A percentile compares a stretch with the other conserved stretches of the same genome.
These are phyloP conservation scores for Verbena officinalis DNA, from an alignment of 257 asterid species.

Conservation along the genomic window DNA sequence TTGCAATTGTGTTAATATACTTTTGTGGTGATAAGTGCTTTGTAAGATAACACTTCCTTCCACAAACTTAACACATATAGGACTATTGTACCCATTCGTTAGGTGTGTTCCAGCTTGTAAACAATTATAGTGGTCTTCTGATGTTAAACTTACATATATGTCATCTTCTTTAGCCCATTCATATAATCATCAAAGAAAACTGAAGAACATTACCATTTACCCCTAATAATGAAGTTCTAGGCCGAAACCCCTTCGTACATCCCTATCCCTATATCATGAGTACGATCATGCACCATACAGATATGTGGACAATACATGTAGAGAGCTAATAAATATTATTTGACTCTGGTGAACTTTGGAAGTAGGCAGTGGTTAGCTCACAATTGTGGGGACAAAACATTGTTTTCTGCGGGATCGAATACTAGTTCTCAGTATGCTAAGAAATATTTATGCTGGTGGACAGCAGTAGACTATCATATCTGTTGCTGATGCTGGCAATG, in stretches of 20 bases:
- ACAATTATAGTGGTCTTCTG: background rate
- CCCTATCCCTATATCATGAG: no score
- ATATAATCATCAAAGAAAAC: no score
- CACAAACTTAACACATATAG: background rate
- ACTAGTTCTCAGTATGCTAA: no score
- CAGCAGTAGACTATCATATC: constrained; percentile 10
- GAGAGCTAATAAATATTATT: background rate
- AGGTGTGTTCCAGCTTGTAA: constrained; percentile 3
- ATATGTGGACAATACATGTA: background rate
- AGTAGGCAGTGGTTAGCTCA: no score
- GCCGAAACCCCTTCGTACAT: no score
- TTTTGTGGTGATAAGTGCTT: background rate
- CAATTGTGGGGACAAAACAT: no score
- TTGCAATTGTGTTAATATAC: background rate
- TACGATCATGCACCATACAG: no score
- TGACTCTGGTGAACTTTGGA: background rate
- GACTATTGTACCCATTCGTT: background rate
- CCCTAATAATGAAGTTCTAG: background rate
- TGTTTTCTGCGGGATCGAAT: no score
- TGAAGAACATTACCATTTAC: no score
- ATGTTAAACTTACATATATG: no score
- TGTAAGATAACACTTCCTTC: background rate
- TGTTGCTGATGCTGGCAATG: constrained; percentile 5
- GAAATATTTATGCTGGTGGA: no score
- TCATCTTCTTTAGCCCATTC: no score